Evolutionary conservation across 2,329 filamentous ascomycete genomes (phyloP).

Genomic region (Ceratocystis cacaofunesta): DNA sequence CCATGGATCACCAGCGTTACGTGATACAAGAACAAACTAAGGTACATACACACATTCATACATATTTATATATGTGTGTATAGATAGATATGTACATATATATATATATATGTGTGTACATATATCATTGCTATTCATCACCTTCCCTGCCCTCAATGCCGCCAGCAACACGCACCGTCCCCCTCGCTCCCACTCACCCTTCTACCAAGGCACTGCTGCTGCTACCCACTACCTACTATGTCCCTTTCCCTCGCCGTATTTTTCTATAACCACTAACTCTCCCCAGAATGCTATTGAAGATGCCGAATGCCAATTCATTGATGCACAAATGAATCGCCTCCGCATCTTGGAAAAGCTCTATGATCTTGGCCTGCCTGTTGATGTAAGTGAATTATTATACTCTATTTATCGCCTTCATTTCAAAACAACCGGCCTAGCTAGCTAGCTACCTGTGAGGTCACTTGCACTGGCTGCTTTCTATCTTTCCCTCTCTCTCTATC

Average conservation of each 20-base stretch:
- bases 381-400: slow-evolving; percentile 28
- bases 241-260: not conserved
- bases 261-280: slow-evolving; percentile 4
- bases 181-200: too few relatives aligned
- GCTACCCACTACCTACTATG: not conserved
- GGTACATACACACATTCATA: slow-evolving; percentile 17
- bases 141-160: too few relatives aligned
- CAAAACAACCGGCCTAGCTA: too few relatives aligned
- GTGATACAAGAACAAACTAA: slow-evolving; percentile 18
- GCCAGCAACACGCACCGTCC: too few relatives aligned
- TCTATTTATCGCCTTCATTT: too few relatives aligned
- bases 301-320: slow-evolving; percentile 29
- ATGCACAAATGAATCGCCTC: slow-evolving; percentile 32
- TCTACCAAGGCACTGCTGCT: not conserved
- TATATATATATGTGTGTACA: too few relatives aligned
- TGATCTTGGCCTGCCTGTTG: slow-evolving; percentile 31
- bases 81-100: not conserved
- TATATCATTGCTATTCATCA: too few relatives aligned
- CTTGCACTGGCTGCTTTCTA: not conserved
- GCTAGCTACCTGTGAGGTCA: too few relatives aligned
- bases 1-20: slow-evolving; percentile 16
- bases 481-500: not conserved
- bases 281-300: slow-evolving; percentile 27
- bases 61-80: not conserved
- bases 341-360: slow-evolving; percentile 32